Evolutionary conservation across 1,284 basidiomycete genomes (phyloP).

Genomic region (Entoloma clypeatum): DNA sequence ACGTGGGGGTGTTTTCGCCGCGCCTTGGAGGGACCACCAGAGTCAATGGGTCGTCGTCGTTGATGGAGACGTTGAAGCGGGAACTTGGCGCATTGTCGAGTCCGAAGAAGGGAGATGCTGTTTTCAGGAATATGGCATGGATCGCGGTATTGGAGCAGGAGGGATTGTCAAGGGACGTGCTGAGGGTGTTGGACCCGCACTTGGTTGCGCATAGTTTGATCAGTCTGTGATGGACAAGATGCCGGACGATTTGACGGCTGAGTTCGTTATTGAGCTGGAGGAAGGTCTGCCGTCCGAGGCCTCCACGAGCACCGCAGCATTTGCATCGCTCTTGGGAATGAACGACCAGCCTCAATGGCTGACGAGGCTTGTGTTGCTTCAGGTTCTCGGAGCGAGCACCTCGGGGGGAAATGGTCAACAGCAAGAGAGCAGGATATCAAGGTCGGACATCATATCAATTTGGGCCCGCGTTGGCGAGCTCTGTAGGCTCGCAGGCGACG

Average conservation of each 20-base stretch:
- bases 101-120: too few relatives aligned
- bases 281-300: constrained; percentile 19
- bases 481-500: constrained; percentile 64
- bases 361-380: constrained; percentile 64
- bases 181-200: constrained; percentile 54
- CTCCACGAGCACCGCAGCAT: constrained; percentile 13
- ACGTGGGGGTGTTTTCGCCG: constrained; percentile 59
- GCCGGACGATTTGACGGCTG: constrained; percentile 48
- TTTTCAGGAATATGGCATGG: too few relatives aligned
- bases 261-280: constrained; percentile 36
- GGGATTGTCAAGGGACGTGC: constrained; percentile 65
- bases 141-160: constrained; percentile 51
- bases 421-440: constrained; percentile 49
- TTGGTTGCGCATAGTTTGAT: constrained; percentile 56
- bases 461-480: constrained; percentile 72
- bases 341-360: constrained; percentile 75
- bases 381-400: constrained; percentile 60
- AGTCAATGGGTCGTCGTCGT: too few relatives aligned
- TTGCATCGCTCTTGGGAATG: constrained; percentile 55
- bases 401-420: constrained; percentile 20
- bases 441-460: constrained; percentile 65
- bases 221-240: constrained; percentile 45
- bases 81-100: too few relatives aligned
- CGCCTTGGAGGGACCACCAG: constrained; percentile 48
- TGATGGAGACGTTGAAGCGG: constrained; percentile 46